Base-by-base conservation (phyloP, 345 rosid species). In the Xanthoceras sorbifolium region DNA sequence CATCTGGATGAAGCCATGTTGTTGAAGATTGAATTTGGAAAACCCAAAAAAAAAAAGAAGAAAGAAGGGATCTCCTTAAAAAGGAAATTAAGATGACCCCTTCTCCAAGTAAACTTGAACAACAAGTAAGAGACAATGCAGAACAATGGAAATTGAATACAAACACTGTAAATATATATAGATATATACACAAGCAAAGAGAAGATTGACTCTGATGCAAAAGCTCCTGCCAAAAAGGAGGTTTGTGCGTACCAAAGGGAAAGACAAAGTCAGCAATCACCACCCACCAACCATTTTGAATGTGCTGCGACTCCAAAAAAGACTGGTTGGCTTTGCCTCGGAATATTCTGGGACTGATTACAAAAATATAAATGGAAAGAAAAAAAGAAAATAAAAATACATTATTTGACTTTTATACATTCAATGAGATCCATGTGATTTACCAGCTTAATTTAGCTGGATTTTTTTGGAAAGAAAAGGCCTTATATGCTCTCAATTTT, bases 1-100 rank as follows among this genome's bases (percentile, higher is more conserved):
- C 85, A 82, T 79, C 75, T 76, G 29, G 28, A 61, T 20, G 76
- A 18, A 22, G 74, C 77, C 79, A 76, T 72, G 26, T 3, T 38
- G 25, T 8, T 40, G 12, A 38, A 67, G 46, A 34, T 20, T 34
- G 34, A 22, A 44, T 8, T 11, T 18, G 57, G 2, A 9, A 11
- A 5, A 22, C 57, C 23, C n/a, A 40, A 46, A 50, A 20, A 14
- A 54, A 50, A 17, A 29, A 23, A 17, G 52, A 50, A 29, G 12
- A 40, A n/a, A 60, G 61, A 44, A 18, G 67, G 60, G 34, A 62
- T 9, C 60, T 28, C 66, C 28, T 17, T 22, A 15, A 42, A 57
- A 32, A 26, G 28, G 28, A 17, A 64, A 54, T 54, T 42, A 23
- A 57, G 62, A 26, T 17, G 44, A 31, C 52, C 69, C 54, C 52